These are phyloP conservation scores for Rhynchosporium agropyri DNA, from an alignment of 2,329 filamentous ascomycete genomes.

Conservation along the genomic window DNA sequence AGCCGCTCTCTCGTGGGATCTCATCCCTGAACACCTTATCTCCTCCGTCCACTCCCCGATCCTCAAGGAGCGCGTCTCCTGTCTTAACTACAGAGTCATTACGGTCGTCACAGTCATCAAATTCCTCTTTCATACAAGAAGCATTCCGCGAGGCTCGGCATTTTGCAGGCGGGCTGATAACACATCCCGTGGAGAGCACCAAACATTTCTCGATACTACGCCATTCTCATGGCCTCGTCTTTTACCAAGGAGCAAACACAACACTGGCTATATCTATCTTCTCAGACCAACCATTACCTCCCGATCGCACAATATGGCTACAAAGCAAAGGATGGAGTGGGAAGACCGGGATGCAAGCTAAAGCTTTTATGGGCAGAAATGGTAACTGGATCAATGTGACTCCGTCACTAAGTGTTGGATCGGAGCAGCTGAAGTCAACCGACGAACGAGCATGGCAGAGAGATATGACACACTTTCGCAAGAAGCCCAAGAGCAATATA, in stretches of 20 bases:
- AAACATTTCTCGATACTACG: conserved; percentile 68
- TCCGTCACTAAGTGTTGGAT: conserved; percentile 51
- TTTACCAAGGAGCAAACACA: conserved; percentile 67
- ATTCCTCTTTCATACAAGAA: conserved; percentile 29
- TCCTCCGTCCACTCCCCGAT: not conserved
- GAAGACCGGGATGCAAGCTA: conserved; percentile 67
- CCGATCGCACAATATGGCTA: conserved; percentile 64
- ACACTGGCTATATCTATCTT: conserved; percentile 67
- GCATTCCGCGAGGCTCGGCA: conserved; percentile 58
- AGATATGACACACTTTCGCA: conserved; percentile 65
- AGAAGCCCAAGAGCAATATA: conserved; percentile 51
- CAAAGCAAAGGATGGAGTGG: conserved; percentile 70
- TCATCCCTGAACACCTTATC: not conserved
- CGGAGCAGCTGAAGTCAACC: conserved; percentile 53
- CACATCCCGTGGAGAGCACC: conserved; percentile 64
- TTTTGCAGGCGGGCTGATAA: conserved; percentile 66
- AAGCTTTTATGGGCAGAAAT: conserved; percentile 61
- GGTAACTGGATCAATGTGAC: conserved; percentile 70
- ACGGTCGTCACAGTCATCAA: conserved; percentile 20
- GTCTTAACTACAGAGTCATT: not conserved
- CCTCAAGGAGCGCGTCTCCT: conserved; percentile 4
- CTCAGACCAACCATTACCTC: conserved; percentile 57
- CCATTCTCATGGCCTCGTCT: conserved; percentile 65
- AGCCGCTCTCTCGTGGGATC: not conserved
- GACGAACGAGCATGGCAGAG: conserved; percentile 70